phyloP scores from a whole-genome alignment of 2,329 filamentous ascomycete genomes.

The Penicillium fuscoglaucum region DNA sequence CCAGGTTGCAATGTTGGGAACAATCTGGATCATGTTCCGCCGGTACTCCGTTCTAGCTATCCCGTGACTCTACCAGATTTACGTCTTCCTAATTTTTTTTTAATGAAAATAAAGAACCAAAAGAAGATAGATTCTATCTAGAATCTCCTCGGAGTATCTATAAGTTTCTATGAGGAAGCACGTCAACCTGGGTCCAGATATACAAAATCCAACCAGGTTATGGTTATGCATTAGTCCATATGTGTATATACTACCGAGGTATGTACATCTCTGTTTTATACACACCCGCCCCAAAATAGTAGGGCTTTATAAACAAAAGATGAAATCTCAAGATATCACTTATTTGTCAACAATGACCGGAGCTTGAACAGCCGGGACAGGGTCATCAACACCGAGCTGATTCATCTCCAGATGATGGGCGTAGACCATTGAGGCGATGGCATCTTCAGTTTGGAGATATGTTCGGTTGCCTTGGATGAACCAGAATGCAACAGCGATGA shows the following conservation, averaged over 20 bases:
- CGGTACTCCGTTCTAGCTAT: neutral
- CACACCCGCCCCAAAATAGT: neutral
- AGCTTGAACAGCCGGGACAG: neutral
- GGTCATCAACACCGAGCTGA: neutral
- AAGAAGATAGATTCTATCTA: neutral
- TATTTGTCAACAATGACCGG: slow-evolving; percentile 4
- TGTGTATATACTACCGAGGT: too few relatives aligned
- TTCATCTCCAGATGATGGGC: slow-evolving; percentile 29
- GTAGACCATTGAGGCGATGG: slow-evolving; percentile 30
- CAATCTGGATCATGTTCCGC: neutral
- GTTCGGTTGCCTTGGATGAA: slow-evolving; percentile 48
- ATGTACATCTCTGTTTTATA: neutral
- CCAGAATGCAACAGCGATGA: slow-evolving; percentile 54
- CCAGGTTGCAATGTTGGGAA: neutral
- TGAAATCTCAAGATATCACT: neutral
- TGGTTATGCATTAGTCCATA: neutral
- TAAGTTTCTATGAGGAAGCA: neutral
- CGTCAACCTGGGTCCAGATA: neutral
- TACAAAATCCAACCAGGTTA: neutral
- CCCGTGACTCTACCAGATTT: neutral
- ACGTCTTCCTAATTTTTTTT: too few relatives aligned
- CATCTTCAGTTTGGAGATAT: slow-evolving; percentile 37
- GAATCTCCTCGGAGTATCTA: neutral
- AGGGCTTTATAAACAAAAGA: neutral
- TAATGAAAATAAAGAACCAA: neutral